A percentile compares a stretch with the other conserved stretches of the same genome.
Conservation (phyloP, 306 rosid genomes). For the Quercus wislizeni region DNA sequence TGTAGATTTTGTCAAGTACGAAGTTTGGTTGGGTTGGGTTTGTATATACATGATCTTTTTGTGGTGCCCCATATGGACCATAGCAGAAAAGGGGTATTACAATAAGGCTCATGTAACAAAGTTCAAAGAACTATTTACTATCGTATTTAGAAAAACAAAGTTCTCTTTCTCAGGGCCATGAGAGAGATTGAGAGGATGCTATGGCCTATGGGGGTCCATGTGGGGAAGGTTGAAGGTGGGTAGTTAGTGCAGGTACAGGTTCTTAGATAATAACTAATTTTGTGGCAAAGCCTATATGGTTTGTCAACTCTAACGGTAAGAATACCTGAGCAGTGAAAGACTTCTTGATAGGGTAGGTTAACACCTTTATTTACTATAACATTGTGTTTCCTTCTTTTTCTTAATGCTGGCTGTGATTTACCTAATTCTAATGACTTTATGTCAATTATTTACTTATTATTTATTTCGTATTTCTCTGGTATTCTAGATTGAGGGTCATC, state of each 20-base stretch:
- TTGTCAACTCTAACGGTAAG: constrained; percentile 20
- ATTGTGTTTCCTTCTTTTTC: not conserved
- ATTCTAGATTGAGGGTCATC: not conserved
- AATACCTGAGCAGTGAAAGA: not conserved
- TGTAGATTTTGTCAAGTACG: constrained; percentile 19
- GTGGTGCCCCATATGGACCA: constrained; percentile 42
- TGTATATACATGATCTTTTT: not conserved
- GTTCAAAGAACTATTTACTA: constrained; percentile 10
- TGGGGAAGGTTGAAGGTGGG: constrained; percentile 6
- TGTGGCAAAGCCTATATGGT: not conserved
- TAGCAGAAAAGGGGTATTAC: constrained; percentile 18
- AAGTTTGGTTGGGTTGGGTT: constrained; percentile 16
- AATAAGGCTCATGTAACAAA: constrained; percentile 6
- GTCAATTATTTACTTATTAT: not conserved
- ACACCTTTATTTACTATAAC: constrained; percentile 3
- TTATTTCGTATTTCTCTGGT: not conserved
- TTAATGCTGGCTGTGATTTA: constrained; percentile 9
- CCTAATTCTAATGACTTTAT: constrained; percentile 28
- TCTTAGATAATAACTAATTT: constrained; percentile 20
- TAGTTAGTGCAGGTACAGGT: constrained; percentile 25
- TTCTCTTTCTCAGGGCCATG: constrained; percentile 2
- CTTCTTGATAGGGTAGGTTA: constrained; percentile 10
- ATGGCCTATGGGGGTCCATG: constrained; percentile 28
- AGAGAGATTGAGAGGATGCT: constrained; percentile 4
- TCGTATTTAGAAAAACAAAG: not conserved